A percentile compares a stretch with the other conserved stretches of the same genome.
phyloP scores from a whole-genome alignment of 2,329 filamentous ascomycete species.

The Macrophomina phaseolina region DNA sequence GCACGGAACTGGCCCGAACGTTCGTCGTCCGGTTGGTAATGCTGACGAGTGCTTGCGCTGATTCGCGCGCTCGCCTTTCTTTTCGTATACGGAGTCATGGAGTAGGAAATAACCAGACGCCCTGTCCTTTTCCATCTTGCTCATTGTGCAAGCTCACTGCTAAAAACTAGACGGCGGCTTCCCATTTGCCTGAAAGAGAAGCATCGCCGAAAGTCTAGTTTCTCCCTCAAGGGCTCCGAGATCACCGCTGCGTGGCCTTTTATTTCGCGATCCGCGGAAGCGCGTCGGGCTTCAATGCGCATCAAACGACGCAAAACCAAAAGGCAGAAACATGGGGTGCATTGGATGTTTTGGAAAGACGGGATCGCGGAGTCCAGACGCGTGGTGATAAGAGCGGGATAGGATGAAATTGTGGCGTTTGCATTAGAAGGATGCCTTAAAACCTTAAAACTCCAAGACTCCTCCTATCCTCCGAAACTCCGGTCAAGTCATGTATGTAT shows the following conservation, averaged over 20 bases:
- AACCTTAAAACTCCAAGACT: background rate
- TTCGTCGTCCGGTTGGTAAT: background rate
- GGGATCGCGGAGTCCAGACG: background rate
- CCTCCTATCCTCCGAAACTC: slow-evolving; percentile 1
- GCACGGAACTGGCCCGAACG: background rate
- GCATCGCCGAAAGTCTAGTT: slow-evolving; percentile 3
- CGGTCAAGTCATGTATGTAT: too few species aligned
- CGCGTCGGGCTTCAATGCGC: background rate
- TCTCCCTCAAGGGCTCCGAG: background rate
- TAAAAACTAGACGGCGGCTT: background rate
- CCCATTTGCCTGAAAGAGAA: background rate
- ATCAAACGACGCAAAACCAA: too few species aligned
- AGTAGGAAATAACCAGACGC: too few species aligned
- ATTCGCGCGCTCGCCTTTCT: background rate
- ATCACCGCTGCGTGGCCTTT: background rate
- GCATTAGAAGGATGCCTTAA: slow-evolving; percentile 7
- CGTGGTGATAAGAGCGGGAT: background rate
- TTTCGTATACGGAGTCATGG: background rate
- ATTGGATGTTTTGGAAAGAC: too few species aligned
- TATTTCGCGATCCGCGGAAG: background rate
- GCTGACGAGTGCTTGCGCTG: background rate
- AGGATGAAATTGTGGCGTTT: background rate
- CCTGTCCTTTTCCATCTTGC: too few species aligned
- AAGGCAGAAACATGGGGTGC: too few species aligned
- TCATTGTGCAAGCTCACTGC: too few species aligned